Conservation (phyloP, 495 filamentous ascomycete genomes). For the Neurospora sp. region DNA sequence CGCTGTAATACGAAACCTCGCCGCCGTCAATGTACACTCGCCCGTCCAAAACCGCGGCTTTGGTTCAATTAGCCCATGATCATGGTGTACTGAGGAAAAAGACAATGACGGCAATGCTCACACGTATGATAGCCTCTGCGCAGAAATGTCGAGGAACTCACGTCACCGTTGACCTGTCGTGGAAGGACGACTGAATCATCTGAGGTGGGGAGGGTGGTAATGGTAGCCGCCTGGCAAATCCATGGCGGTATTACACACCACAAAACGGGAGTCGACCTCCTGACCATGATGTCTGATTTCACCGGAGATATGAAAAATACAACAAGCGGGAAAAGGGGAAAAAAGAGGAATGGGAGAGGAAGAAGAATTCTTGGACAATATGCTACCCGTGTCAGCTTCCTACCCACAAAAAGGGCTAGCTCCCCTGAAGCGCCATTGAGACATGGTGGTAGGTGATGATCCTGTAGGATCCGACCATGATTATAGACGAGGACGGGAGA, state of each 20-base stretch:
- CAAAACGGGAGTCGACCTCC: not conserved
- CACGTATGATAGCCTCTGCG: slow-evolving; percentile 18
- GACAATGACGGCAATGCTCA: not conserved
- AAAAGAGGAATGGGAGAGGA: not conserved
- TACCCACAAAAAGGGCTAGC: not conserved
- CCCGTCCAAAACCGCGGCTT: slow-evolving; percentile 13
- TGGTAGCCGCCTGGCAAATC: not conserved
- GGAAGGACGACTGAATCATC: not conserved
- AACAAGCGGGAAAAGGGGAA: not conserved
- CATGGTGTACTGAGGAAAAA: not conserved
- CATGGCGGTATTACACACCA: not conserved
- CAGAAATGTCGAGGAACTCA: slow-evolving; percentile 9
- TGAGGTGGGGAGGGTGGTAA: not conserved
- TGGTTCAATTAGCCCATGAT: not conserved
- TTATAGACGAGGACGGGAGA: not conserved
- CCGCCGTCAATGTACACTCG: slow-evolving; percentile 18
- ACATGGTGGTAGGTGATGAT: not conserved
- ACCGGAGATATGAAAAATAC: not conserved
- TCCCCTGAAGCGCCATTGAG: not conserved
- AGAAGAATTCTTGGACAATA: not conserved
- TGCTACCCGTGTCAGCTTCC: not conserved
- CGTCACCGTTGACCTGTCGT: slow-evolving; percentile 12
- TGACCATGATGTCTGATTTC: not conserved
- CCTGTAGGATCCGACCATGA: not conserved
- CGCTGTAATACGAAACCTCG: slow-evolving; percentile 11